phyloP scores from a whole-genome alignment of 2,329 filamentous ascomycete genomes.

The Colletotrichum liaoningense region DNA sequence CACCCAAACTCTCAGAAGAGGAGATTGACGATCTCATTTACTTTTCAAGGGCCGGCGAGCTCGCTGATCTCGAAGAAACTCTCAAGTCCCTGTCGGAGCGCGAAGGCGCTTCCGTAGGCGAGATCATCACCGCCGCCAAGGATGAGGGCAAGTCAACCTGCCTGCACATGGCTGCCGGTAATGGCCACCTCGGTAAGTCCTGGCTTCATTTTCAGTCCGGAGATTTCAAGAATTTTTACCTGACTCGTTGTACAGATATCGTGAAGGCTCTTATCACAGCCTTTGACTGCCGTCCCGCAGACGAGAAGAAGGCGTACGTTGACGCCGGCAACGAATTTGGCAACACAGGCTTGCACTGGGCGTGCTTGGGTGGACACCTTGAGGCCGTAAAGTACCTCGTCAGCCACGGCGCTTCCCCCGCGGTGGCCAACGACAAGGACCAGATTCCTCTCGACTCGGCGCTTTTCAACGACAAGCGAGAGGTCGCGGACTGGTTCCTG shows the following conservation, averaged over 20 bases:
- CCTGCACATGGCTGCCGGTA: conserved; percentile 92
- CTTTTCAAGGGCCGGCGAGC: conserved; percentile 82
- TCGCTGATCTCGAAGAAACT: conserved; percentile 70
- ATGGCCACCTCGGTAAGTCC: conserved; percentile 81
- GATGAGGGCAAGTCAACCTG: conserved; percentile 84
- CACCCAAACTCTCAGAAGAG: conserved; percentile 74
- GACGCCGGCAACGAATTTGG: conserved; percentile 82
- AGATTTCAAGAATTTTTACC: background rate
- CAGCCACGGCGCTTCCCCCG: conserved; percentile 80
- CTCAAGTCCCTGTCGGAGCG: conserved; percentile 71
- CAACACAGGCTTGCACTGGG: conserved; percentile 96
- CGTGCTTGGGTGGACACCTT: conserved; percentile 88
- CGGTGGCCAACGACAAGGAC: conserved; percentile 83
- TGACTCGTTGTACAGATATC: conserved; percentile 48
- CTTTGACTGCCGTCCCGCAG: conserved; percentile 51
- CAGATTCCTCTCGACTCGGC: conserved; percentile 84
- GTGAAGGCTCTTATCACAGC: conserved; percentile 56
- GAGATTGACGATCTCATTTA: conserved; percentile 94
- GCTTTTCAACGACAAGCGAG: conserved; percentile 74
- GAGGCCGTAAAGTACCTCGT: conserved; percentile 82
- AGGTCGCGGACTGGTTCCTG: conserved; percentile 72
- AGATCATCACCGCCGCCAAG: conserved; percentile 76
- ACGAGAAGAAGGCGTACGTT: conserved; percentile 64
- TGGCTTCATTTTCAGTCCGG: background rate
- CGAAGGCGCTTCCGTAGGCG: conserved; percentile 68